A percentile compares a stretch with the other conserved stretches of the same genome.
Evolutionary conservation across 257 asterid genomes (phyloP).

Genomic region (Parsonsia alboflavescens): DNA sequence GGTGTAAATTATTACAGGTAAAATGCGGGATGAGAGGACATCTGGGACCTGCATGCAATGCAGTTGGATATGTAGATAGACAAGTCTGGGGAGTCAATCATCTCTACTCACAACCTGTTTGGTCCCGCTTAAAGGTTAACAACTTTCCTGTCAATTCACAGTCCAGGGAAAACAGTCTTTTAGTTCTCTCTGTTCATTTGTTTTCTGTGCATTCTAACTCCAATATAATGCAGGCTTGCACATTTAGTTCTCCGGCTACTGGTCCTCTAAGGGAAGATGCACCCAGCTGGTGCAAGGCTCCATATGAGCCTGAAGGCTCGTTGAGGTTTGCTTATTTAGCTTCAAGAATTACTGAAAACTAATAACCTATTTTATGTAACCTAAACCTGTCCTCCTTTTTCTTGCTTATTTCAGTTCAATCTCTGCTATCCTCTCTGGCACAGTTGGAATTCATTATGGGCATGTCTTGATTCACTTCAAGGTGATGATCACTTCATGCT

Average conservation of each 20-base stretch:
- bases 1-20: constrained; percentile 35
- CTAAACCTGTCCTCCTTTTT: neutral
- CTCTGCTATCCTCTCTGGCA: constrained; percentile 75
- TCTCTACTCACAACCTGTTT: constrained; percentile 64
- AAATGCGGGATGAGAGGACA: constrained; percentile 97
- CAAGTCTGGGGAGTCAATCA: constrained; percentile 87
- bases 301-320: constrained; percentile 88
- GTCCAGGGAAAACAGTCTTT: neutral
- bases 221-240: constrained; percentile 56
- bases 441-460: constrained; percentile 84
- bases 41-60: constrained; percentile 85
- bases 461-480: constrained; percentile 75
- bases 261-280: constrained; percentile 63
- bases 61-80: constrained; percentile 88
- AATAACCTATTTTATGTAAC: neutral
- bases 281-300: constrained; percentile 77
- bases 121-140: constrained; percentile 54
- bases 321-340: constrained; percentile 38
- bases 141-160: neutral
- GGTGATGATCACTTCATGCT: constrained; percentile 26
- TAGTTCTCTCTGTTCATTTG: constrained; percentile 9
- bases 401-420: constrained; percentile 42
- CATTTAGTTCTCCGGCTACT: constrained; percentile 57
- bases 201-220: too few relatives aligned
- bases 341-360: neutral